Base-by-base conservation (phyloP, 495 filamentous ascomycete genomes). In the Neurospora sp. region DNA sequence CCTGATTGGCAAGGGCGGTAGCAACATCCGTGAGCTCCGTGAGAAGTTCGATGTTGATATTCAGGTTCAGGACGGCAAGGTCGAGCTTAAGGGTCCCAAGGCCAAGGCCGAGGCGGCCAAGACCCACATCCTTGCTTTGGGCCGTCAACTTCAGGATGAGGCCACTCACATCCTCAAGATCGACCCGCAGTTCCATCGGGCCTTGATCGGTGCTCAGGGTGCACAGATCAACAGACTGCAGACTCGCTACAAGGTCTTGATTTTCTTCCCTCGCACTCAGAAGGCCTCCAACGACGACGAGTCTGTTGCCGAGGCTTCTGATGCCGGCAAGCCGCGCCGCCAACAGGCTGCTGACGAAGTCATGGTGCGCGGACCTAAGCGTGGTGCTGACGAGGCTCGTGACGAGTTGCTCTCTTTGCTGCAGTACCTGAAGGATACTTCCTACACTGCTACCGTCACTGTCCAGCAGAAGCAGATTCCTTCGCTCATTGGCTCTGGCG, bases 21-120 rank as follows among this genome's bases (percentile, higher is more conserved):
- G 94, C 83, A 95, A 95, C 81, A 96, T 98, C 83, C 93, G 93
- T 74, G 94, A 96, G 79, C 85, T 97, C n/a, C 92, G 94, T 20
- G 96, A 98, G 40, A 93, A 96, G 79, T 97, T 96, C 76, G 96
- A 98, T 79, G 96, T 99, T 40, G 96, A 98, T 61, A 98, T 99
- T 76, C 92, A 96, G 78, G 89, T 98, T 41, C 92, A 97, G 61
- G 87, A 90, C 72, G 88, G 89, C 31, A 85, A 85, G 73, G 87
- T 89, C n/a, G 85, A 87, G 72, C 82, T 90, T 14, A 89, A 86
- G 74, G 89, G 88, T 46, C 86, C 88, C 40, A 85, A 87, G 77
- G 86, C 87, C 44, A 88, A 89, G 84, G 93, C 94, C 9, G 93
- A 97, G 78, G 91, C 89, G 37, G 92, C 92, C 74, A 94, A 90